phyloP scores from a whole-genome alignment of 2,329 filamentous ascomycete species.

The Aspergillus proliferans region DNA sequence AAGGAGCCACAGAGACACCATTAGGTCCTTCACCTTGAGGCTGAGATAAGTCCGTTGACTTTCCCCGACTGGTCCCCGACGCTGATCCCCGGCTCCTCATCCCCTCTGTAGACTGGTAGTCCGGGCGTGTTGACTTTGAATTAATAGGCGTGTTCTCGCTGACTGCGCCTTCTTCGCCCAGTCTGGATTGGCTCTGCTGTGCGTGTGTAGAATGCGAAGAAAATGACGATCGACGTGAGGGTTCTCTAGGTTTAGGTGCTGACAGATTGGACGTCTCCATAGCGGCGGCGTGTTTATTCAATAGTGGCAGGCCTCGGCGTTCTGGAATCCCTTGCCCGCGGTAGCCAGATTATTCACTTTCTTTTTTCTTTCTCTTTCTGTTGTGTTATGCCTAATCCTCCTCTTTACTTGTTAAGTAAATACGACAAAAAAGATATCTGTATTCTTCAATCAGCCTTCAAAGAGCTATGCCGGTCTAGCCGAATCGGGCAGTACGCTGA shows the following conservation, averaged over 20 bases:
- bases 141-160: conserved; percentile 30
- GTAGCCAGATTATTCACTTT: not conserved
- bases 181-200: not conserved
- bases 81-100: conserved; percentile 11
- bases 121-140: conserved; percentile 15
- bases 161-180: conserved; percentile 4
- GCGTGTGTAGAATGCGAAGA: not conserved
- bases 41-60: conserved; percentile 5
- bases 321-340: not conserved
- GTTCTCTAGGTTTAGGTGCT: not conserved
- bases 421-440: not conserved
- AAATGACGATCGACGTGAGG: not conserved
- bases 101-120: conserved; percentile 29
- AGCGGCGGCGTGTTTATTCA: not conserved
- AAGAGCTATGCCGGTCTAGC: conserved; percentile 3
- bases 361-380: not conserved
- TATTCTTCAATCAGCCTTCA: not conserved
- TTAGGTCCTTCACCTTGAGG: conserved; percentile 2
- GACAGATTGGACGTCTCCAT: not conserved
- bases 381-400: not conserved
- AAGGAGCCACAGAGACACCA: conserved; percentile 3
- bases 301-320: not conserved
- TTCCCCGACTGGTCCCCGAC: conserved; percentile 7
- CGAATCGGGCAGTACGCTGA: conserved; percentile 1
- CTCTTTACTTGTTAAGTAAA: too few relatives aligned